These are phyloP conservation scores for Avena atlantica DNA, from an alignment of 176 grass and related monocot species.

Conservation along the genomic window DNA sequence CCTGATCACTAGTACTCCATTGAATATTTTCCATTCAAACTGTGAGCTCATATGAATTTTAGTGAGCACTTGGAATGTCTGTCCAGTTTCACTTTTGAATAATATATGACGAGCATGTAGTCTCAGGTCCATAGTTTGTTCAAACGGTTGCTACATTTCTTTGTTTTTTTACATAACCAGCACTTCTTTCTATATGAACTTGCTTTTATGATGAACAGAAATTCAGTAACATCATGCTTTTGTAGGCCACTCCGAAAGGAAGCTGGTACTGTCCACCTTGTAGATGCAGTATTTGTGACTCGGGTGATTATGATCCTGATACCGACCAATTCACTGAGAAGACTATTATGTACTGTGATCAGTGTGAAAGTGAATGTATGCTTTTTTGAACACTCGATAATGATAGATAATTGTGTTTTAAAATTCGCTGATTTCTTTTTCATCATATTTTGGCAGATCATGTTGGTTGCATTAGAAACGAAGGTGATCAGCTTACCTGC, in stretches of 20 bases:
- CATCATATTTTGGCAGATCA: conserved; percentile 66
- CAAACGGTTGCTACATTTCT: background rate
- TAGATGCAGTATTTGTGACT: conserved; percentile 68
- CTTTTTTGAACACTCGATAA: conserved; percentile 26
- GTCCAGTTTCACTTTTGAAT: background rate
- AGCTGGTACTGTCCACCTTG: conserved; percentile 83
- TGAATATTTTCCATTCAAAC: conserved; percentile 29
- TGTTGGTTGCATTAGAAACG: conserved; percentile 65
- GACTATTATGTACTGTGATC: conserved; percentile 72
- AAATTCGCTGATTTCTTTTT: conserved; percentile 41
- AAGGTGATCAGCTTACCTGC: conserved; percentile 40
- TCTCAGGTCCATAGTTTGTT: conserved; percentile 12
- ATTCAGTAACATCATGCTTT: conserved; percentile 33
- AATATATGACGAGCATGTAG: conserved; percentile 10
- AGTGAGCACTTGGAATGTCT: conserved; percentile 32
- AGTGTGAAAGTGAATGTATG: conserved; percentile 84
- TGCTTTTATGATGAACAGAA: conserved; percentile 30
- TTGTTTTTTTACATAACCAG: conserved; percentile 22
- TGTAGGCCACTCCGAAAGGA: conserved; percentile 65
- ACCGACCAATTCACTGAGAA: conserved; percentile 52
- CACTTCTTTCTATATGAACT: conserved; percentile 39
- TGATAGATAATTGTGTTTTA: conserved; percentile 12
- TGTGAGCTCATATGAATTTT: background rate
- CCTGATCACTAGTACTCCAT: background rate
- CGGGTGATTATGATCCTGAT: conserved; percentile 60